These are phyloP conservation scores for Cercospora sp. DNA, from an alignment of 2,329 filamentous ascomycete genomes.

Conservation along the genomic window DNA sequence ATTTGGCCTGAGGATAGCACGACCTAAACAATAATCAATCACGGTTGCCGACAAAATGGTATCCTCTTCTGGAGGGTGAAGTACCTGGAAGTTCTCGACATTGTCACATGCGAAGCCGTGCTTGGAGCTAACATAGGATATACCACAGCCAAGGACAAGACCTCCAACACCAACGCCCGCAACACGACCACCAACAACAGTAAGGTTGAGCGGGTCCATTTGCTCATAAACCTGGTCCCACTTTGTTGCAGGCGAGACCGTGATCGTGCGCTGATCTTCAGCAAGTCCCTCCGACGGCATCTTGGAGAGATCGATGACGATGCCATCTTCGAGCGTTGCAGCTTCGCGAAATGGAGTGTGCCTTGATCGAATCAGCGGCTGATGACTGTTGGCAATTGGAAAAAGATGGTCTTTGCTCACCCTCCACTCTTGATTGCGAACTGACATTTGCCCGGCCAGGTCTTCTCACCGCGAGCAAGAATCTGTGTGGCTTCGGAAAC, in stretches of 20 bases:
- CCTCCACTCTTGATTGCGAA: neutral
- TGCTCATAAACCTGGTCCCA: slow-evolving; percentile 23
- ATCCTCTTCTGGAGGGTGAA: no score
- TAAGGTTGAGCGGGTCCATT: slow-evolving; percentile 20
- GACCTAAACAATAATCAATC: slow-evolving; percentile 19
- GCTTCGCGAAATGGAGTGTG: slow-evolving; percentile 12
- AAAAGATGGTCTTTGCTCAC: neutral
- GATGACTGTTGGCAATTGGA: neutral
- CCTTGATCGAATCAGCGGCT: neutral
- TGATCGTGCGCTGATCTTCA: slow-evolving; percentile 10
- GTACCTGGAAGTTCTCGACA: slow-evolving; percentile 25
- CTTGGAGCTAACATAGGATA: neutral
- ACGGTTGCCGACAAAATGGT: no score
- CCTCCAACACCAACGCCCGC: slow-evolving; percentile 34
- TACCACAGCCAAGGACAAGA: slow-evolving; percentile 19
- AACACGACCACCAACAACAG: slow-evolving; percentile 26
- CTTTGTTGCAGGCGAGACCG: slow-evolving; percentile 18
- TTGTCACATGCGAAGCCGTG: slow-evolving; percentile 21
- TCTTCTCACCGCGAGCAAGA: neutral
- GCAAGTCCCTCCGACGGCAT: slow-evolving; percentile 23
- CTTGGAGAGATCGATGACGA: slow-evolving; percentile 27
- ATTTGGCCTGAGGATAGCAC: slow-evolving; percentile 29
- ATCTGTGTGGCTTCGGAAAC: neutral
- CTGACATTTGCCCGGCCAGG: neutral
- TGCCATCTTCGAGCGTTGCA: slow-evolving; percentile 29